Conservation (phyloP, 306 rosid genomes). For the Acacia melanoxylon region DNA sequence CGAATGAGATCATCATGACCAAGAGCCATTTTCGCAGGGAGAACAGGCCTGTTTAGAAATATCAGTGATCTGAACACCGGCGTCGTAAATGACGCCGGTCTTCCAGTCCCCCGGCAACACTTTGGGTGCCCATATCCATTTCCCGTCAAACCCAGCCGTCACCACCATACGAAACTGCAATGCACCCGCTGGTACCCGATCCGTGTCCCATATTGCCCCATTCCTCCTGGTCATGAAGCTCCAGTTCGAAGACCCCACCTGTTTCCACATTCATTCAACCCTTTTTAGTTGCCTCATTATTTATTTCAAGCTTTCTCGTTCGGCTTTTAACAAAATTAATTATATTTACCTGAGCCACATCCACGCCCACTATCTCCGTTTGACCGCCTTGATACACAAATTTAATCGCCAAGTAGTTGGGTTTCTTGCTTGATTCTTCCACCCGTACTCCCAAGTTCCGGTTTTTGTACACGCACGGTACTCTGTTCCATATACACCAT, state of each 20-base stretch:
- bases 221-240: constrained; percentile 51
- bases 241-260: constrained; percentile 50
- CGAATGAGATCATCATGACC: constrained; percentile 29
- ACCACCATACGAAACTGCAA: constrained; percentile 69
- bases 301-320: not conserved
- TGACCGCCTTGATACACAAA: constrained; percentile 92
- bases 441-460: constrained; percentile 69
- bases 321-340: not conserved
- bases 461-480: constrained; percentile 68
- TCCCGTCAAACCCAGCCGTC: constrained; percentile 74
- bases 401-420: constrained; percentile 63
- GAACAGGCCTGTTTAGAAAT: constrained; percentile 76
- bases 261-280: not conserved
- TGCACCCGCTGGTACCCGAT: constrained; percentile 66
- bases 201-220: constrained; percentile 78
- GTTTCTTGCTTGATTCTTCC: constrained; percentile 81
- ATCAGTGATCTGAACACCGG: constrained; percentile 69
- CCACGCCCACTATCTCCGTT: constrained; percentile 81
- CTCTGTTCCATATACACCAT: constrained; percentile 45
- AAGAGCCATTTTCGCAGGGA: constrained; percentile 48
- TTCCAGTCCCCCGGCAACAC: constrained; percentile 82
- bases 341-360: constrained; percentile 73
- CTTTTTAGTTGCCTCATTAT: not conserved
- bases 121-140: constrained; percentile 68
- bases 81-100: constrained; percentile 49